Percentiles rank a stretch among this genome's conserved stretches.
These are phyloP conservation scores for Paramecium sonneborni DNA, from an alignment of 73 alveolate species.

Conservation along the genomic window DNA sequence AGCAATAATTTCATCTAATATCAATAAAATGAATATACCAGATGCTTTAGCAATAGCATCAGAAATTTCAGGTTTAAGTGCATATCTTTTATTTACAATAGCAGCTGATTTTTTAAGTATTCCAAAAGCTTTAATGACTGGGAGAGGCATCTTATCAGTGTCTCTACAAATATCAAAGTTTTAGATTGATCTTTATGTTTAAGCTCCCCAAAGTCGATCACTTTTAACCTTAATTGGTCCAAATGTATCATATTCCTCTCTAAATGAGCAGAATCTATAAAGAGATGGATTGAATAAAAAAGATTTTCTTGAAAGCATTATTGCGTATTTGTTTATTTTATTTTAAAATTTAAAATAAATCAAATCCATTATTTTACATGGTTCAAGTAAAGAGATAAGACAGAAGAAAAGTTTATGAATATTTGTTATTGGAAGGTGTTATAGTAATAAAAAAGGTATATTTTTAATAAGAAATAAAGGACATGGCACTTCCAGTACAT, in stretches of 20 bases:
- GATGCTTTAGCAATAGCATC: slow-evolving; percentile 95
- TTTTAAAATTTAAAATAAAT: slow-evolving; percentile 26
- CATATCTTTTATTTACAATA: slow-evolving; percentile 89
- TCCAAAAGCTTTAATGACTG: slow-evolving; percentile 94
- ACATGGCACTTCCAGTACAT: slow-evolving; percentile 22
- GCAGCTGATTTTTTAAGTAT: slow-evolving; percentile 97
- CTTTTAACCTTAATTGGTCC: slow-evolving; percentile 96
- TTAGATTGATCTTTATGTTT: slow-evolving; percentile 97
- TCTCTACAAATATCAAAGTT: slow-evolving; percentile 97
- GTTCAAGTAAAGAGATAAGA: slow-evolving; percentile 90
- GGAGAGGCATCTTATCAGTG: slow-evolving; percentile 90
- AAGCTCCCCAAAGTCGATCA: slow-evolving; percentile 99
- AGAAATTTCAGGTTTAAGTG: slow-evolving; percentile 80
- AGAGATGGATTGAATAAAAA: not conserved
- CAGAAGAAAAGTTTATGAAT: slow-evolving; percentile 87
- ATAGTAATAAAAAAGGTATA: slow-evolving; percentile 85
- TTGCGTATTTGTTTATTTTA: not conserved
- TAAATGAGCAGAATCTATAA: slow-evolving; percentile 57
- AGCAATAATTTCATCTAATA: not conserved
- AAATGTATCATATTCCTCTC: slow-evolving; percentile 96
- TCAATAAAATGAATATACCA: slow-evolving; percentile 81
- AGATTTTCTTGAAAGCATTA: slow-evolving; percentile 26
- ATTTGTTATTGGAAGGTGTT: slow-evolving; percentile 90
- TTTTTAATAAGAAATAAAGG: not conserved
- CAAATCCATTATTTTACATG: slow-evolving; percentile 68